These are phyloP conservation scores for Penicillium bialowiezense DNA, from an alignment of 495 filamentous ascomycete genomes.

Conservation along the genomic window DNA sequence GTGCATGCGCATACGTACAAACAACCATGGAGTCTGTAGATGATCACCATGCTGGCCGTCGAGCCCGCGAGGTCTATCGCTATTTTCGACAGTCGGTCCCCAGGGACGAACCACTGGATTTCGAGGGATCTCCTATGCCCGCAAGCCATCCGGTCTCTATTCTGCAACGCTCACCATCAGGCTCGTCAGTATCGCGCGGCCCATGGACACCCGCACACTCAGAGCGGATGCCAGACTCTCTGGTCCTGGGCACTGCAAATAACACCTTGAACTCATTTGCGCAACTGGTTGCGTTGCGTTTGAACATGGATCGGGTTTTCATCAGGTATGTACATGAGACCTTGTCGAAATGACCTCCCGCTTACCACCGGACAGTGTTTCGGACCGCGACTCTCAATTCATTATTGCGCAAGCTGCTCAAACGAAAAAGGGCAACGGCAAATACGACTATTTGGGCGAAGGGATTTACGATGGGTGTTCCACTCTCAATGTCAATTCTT, in stretches of 20 bases:
- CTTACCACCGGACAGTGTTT: slow-evolving; percentile 36
- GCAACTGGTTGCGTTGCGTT: slow-evolving; percentile 47
- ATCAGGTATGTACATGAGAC: slow-evolving; percentile 30
- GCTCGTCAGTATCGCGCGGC: slow-evolving; percentile 7
- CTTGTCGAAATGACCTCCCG: neutral
- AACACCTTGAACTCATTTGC: slow-evolving; percentile 54
- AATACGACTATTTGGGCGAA: slow-evolving; percentile 35
- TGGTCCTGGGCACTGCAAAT: slow-evolving; percentile 40
- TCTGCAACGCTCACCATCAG: slow-evolving; percentile 9
- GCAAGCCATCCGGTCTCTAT: neutral
- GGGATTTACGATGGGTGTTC: slow-evolving; percentile 45
- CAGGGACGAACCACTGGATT: slow-evolving; percentile 6
- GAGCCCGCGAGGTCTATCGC: slow-evolving; percentile 46
- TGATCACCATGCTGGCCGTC: slow-evolving; percentile 30
- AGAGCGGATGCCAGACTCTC: slow-evolving; percentile 17
- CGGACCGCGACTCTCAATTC: slow-evolving; percentile 56
- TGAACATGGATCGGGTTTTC: slow-evolving; percentile 45
- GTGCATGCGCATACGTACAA: too few species aligned
- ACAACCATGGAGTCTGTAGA: neutral
- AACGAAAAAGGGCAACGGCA: slow-evolving; percentile 31
- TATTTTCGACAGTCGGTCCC: slow-evolving; percentile 35
- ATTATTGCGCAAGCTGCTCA: slow-evolving; percentile 55
- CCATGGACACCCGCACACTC: slow-evolving; percentile 1
- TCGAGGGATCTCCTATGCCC: neutral
- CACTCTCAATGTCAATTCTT: slow-evolving; percentile 36